phyloP scores from a whole-genome alignment of 306 rosid genomes.

The Dicorynia guianensis region DNA sequence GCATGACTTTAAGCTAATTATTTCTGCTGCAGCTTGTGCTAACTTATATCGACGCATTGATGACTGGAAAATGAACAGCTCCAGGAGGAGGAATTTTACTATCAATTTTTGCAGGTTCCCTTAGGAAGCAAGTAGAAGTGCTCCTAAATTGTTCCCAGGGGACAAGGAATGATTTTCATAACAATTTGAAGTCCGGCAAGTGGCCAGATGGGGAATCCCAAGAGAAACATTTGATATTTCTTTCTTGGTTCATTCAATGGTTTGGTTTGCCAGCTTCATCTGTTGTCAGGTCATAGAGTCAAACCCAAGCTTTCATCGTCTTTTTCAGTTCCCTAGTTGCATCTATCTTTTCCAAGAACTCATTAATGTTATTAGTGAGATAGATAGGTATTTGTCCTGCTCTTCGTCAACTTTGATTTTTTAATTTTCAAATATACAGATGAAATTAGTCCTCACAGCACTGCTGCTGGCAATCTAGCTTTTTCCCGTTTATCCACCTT shows the following conservation, averaged over 20 bases:
- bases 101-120: constrained; percentile 73
- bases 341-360: constrained; percentile 75
- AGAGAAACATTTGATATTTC: constrained; percentile 62
- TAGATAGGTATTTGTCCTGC: constrained; percentile 62
- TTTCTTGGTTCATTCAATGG: constrained; percentile 94
- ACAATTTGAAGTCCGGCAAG: constrained; percentile 69
- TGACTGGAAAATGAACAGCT: constrained; percentile 63
- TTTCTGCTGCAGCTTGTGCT: constrained; percentile 77
- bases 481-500: constrained; percentile 3
- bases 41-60: constrained; percentile 78
- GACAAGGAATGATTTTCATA: constrained; percentile 69
- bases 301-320: constrained; percentile 64
- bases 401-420: constrained; percentile 21
- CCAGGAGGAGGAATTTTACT: constrained; percentile 83
- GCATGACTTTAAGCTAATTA: constrained; percentile 24
- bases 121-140: constrained; percentile 77
- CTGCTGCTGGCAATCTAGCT: neutral
- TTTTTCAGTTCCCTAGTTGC: constrained; percentile 72
- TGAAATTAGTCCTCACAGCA: constrained; percentile 24
- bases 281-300: constrained; percentile 58
- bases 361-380: constrained; percentile 66
- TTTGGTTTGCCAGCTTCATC: constrained; percentile 77
- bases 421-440: neutral
- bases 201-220: constrained; percentile 74
- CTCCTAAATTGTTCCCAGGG: constrained; percentile 62